phyloP scores from a whole-genome alignment of 2,329 filamentous ascomycete species.

The Pezicula radicicola region DNA sequence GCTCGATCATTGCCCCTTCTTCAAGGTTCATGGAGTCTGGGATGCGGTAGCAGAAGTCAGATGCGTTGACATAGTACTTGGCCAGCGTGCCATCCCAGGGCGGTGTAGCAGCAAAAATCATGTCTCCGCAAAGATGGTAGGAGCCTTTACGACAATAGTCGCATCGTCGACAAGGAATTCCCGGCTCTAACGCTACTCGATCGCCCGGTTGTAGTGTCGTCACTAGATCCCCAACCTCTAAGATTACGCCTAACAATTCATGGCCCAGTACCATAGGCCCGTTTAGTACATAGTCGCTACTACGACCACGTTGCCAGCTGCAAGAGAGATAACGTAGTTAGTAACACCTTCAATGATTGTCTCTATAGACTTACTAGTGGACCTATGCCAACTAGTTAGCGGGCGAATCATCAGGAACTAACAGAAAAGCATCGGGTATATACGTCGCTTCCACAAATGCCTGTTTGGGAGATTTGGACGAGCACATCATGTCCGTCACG shows the following conservation, averaged over 20 bases:
- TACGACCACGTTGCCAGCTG: conserved; percentile 39
- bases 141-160: conserved; percentile 35
- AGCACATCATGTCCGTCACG: conserved; percentile 37
- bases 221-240: conserved; percentile 36
- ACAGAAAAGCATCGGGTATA: too few species aligned
- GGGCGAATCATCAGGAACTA: too few species aligned
- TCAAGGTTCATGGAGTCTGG: conserved; percentile 41
- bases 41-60: conserved; percentile 43
- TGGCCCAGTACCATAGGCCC: conserved; percentile 43
- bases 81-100: conserved; percentile 44
- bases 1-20: conserved; percentile 49
- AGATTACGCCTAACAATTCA: conserved; percentile 38
- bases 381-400: too few species aligned
- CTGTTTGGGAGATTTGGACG: too few species aligned
- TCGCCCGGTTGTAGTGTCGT: conserved; percentile 39
- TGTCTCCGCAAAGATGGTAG: conserved; percentile 39
- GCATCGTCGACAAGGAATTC: conserved; percentile 39
- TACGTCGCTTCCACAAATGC: too few species aligned
- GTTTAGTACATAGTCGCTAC: conserved; percentile 42
- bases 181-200: conserved; percentile 43
- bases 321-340: too few species aligned
- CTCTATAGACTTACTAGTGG: too few species aligned
- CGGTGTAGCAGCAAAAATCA: conserved; percentile 45
- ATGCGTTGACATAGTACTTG: conserved; percentile 42
- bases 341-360: too few species aligned